A percentile compares a stretch with the other conserved stretches of the same genome.
Evolutionary conservation across 768 basidiomycete genomes (phyloP).

Genomic region (Lentinula raphanica): DNA sequence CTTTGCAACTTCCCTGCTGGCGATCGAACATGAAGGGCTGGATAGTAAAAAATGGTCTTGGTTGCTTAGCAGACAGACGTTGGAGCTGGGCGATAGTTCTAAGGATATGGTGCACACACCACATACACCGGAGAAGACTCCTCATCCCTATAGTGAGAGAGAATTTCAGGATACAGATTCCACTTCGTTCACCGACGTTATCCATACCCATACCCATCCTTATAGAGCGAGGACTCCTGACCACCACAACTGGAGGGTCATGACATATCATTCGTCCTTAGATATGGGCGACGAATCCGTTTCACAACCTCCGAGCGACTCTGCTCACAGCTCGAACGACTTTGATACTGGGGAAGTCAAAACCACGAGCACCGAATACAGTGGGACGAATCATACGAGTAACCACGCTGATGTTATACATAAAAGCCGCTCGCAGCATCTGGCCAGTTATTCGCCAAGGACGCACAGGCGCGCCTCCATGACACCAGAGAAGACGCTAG

Average conservation of each 20-base stretch:
- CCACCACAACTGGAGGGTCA: not conserved
- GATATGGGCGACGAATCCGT: not conserved
- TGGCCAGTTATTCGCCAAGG: too few relatives aligned
- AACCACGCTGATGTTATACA: too few relatives aligned
- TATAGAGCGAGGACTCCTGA: not conserved
- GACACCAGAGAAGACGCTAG: not conserved
- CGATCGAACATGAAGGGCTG: conserved; percentile 18
- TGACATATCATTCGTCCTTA: not conserved
- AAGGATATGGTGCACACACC: not conserved
- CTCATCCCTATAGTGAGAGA: not conserved
- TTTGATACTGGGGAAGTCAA: too few relatives aligned
- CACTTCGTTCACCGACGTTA: not conserved
- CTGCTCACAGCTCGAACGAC: too few relatives aligned
- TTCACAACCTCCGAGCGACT: not conserved
- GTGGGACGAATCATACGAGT: too few relatives aligned
- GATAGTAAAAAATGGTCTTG: conserved; percentile 16
- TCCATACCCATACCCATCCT: not conserved
- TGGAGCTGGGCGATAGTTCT: not conserved
- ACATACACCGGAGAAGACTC: not conserved
- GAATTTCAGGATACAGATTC: not conserved
- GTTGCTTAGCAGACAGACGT: conserved; percentile 6
- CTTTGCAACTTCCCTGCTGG: conserved; percentile 12
- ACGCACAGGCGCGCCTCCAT: not conserved
- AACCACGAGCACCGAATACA: not conserved
- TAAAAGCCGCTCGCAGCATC: too few relatives aligned